phyloP scores from a whole-genome alignment of 805 yeast genomes.

The Nakazawaea wickerhamii region DNA sequence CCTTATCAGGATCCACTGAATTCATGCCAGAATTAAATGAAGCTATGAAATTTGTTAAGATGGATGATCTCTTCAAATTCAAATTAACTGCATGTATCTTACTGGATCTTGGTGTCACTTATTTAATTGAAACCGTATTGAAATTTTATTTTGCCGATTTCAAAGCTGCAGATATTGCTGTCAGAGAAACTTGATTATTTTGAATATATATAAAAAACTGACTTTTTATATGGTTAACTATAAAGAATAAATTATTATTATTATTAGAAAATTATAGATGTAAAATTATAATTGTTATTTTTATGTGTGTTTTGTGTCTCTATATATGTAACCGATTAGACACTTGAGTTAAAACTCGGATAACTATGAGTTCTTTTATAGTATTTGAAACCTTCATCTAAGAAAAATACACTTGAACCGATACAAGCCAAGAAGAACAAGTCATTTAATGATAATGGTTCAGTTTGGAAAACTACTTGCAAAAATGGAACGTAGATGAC shows the following conservation, averaged over 20 bases:
- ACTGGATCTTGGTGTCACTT: constrained; percentile 71
- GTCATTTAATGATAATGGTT: constrained; percentile 72
- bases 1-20: constrained; percentile 90
- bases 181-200: constrained; percentile 18
- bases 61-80: constrained; percentile 66
- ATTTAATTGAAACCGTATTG: constrained; percentile 73
- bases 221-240: background rate
- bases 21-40: constrained; percentile 91
- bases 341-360: constrained; percentile 6
- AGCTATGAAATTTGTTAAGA: constrained; percentile 86
- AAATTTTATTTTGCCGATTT: constrained; percentile 86
- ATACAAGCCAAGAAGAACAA: constrained; percentile 54
- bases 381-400: constrained; percentile 76
- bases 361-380: constrained; percentile 15
- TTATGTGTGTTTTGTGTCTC: background rate
- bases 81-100: constrained; percentile 71
- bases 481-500: constrained; percentile 93
- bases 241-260: no score
- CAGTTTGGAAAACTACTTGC: constrained; percentile 92
- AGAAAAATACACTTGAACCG: constrained; percentile 78
- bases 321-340: background rate
- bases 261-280: no score
- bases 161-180: constrained; percentile 87
- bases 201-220: background rate
- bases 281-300: background rate